Evolutionary conservation across 305 asterid genomes (phyloP), one percentile per base, ranked within the genome.

Genomic region (Fraxinus latifolia): DNA sequence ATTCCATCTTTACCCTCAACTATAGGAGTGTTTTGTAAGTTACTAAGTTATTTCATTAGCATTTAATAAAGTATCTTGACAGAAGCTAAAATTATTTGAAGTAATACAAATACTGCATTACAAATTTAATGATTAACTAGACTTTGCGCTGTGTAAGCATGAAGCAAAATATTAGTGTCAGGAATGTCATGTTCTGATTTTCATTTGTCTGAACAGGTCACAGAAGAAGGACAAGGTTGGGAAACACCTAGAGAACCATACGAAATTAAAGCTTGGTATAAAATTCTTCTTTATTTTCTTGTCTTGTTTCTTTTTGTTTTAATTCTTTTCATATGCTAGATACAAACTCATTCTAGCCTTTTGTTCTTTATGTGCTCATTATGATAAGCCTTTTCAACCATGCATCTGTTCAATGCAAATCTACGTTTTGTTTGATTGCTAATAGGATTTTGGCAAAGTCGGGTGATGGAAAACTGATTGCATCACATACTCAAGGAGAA

Each of bases 231-330:
- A 73, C 94, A 91, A 77, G 94, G 97, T 77, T 96, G 99, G 99
- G 99, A 96, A 89, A 91, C 92, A 76, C 98, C 98, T 36, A 92
- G 99, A 86, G 98, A 87, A 80, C 99, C 97, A 27, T 96, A 93
- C 87, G 98, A 96, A 91, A 88, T 93, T 62, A 90, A 94, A 89
- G 96, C 92, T 77, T 89, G 98, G 99, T 96, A 93, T 77, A 87
- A 21, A 82, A 36, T 82, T 50, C 5, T 67, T 83, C 36, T 47
- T 79, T 12, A 12, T 44, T 21, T 47, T 81, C 50, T 76, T 58
- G 11, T 58, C 70, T 7, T 17, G 7, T 17, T 58, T 58, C 31
- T 7, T 25, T 65, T 65, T 25, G 34, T 21, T 65, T 65, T 65
- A 8, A 65, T 65, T 65, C 72, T 65, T 65, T 65, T 25, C 7